Conservation (phyloP, 2,329 filamentous ascomycete genomes). For the Talaromyces sp. region DNA sequence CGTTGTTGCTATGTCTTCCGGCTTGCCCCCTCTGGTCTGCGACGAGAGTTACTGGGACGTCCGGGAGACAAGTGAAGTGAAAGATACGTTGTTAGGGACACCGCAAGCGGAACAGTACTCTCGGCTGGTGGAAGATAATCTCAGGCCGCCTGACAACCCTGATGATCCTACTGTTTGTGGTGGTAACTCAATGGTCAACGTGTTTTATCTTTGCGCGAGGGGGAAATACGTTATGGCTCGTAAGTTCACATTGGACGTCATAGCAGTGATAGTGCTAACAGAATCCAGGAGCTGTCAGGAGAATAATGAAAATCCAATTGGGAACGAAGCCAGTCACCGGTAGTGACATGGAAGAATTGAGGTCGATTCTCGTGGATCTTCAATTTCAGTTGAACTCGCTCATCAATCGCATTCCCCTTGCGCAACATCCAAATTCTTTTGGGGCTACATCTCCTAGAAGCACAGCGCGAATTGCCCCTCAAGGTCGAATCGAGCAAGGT, state of each 20-base stretch:
- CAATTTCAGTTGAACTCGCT: constrained; percentile 42
- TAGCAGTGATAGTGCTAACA: not conserved
- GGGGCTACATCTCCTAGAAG: constrained; percentile 21
- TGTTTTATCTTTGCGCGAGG: constrained; percentile 42
- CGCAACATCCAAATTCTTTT: constrained; percentile 19
- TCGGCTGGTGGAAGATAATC: constrained; percentile 29
- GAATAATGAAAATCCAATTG: constrained; percentile 44
- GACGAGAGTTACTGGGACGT: constrained; percentile 51
- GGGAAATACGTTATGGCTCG: constrained; percentile 47
- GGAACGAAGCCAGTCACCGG: constrained; percentile 44
- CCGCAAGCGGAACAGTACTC: constrained; percentile 38
- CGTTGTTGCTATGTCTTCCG: constrained; percentile 50
- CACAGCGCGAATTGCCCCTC: constrained; percentile 28
- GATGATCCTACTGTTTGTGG: constrained; percentile 42
- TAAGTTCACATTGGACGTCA: constrained; percentile 24
- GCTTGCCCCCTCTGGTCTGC: constrained; percentile 45
- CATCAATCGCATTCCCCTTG: constrained; percentile 42
- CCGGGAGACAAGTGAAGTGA: constrained; percentile 45
- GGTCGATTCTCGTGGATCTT: constrained; percentile 40
- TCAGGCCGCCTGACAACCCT: constrained; percentile 37
- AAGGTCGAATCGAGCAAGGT: constrained; percentile 26
- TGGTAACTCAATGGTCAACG: constrained; percentile 40
- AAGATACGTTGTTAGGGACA: constrained; percentile 43
- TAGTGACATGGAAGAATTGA: constrained; percentile 44
- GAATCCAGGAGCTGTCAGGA: constrained; percentile 38